A percentile compares a stretch with the other conserved stretches of the same genome.
Evolutionary conservation across 108 stramenopile species (phyloP).

Genomic region (Cafeteria roenbergensis): DNA sequence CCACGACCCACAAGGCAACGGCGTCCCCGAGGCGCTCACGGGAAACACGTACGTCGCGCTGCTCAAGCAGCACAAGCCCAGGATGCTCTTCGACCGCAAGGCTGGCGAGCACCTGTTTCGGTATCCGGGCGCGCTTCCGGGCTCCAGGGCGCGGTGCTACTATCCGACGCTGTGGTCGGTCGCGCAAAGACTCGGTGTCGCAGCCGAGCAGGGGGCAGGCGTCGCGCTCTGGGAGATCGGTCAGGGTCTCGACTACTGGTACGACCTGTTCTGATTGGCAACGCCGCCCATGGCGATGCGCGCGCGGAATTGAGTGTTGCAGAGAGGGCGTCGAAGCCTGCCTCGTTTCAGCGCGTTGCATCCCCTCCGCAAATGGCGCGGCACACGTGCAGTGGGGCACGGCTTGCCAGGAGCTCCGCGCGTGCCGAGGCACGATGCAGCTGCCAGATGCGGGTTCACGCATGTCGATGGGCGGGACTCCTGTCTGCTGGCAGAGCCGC

Average conservation of each 20-base stretch:
- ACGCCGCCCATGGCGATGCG: no score
- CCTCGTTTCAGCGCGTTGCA: no score
- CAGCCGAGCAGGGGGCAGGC: not conserved
- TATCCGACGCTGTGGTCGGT: not conserved
- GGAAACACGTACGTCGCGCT: not conserved
- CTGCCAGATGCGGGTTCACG: no score
- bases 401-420: no score
- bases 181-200: not conserved
- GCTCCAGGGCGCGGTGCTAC: not conserved
- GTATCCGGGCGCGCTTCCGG: not conserved
- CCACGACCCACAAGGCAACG: not conserved
- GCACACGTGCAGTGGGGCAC: no score
- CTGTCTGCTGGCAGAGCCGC: no score
- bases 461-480: no score
- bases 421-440: no score
- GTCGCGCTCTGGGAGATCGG: not conserved
- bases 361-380: no score
- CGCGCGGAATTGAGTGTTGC: no score
- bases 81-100: not conserved
- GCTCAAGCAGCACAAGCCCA: not conserved
- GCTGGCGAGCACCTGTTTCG: not conserved
- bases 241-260: not conserved
- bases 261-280: not conserved
- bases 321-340: no score
- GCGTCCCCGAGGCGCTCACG: no score